These are phyloP conservation scores for Chenopodium berlandieri DNA, from an alignment of 148 eudicot species.

Conservation along the genomic window DNA sequence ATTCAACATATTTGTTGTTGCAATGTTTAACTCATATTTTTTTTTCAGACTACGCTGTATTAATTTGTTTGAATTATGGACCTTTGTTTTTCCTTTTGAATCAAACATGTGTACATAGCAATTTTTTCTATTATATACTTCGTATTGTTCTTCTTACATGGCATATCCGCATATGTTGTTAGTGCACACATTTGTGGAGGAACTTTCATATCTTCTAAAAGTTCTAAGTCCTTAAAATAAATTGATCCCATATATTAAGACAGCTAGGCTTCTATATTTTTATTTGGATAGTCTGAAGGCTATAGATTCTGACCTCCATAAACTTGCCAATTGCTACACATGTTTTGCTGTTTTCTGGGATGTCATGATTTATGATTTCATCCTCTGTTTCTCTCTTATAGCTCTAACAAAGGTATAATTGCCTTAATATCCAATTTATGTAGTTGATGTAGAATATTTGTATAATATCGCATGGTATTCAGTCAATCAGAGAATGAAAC, in stretches of 20 bases:
- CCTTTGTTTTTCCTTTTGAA: background rate
- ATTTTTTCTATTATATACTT: background rate
- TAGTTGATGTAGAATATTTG: background rate
- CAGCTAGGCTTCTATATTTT: background rate
- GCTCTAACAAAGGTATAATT: background rate
- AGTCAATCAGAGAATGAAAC: background rate
- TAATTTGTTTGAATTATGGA: background rate
- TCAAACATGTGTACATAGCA: background rate
- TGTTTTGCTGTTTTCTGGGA: background rate
- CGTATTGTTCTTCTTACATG: background rate
- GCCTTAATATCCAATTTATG: background rate
- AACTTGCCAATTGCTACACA: background rate
- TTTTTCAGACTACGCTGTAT: background rate
- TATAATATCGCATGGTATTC: background rate
- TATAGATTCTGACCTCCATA: background rate
- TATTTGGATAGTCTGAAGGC: background rate
- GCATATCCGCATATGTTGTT: background rate
- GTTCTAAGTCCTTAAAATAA: background rate
- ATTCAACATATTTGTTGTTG: too few relatives aligned
- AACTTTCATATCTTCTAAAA: background rate
- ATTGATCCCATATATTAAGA: background rate
- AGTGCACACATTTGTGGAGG: background rate
- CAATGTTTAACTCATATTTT: background rate
- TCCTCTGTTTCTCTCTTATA: background rate
- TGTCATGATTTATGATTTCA: background rate